Evolutionary conservation across 495 filamentous ascomycete species (phyloP).

Genomic region (Lepraria neglecta): DNA sequence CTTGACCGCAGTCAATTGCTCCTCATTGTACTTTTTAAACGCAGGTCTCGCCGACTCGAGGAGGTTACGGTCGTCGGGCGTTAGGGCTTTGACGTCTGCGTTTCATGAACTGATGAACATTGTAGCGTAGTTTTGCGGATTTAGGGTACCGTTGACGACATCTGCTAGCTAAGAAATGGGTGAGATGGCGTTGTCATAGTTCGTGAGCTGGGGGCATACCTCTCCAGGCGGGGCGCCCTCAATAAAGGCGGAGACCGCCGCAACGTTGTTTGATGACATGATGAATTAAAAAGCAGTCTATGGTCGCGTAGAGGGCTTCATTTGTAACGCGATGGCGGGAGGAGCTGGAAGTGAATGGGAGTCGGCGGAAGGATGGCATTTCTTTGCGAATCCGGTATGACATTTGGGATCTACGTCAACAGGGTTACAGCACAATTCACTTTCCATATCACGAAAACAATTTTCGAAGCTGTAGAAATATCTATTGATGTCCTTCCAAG

Average conservation of each 20-base stretch:
- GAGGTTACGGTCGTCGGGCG: conserved; percentile 60
- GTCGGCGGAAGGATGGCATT: neutral
- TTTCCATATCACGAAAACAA: neutral
- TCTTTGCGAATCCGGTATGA: no score
- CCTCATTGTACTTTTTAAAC: conserved; percentile 92
- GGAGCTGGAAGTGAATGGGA: no score
- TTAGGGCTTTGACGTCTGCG: conserved; percentile 82
- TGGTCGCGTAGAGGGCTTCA: neutral
- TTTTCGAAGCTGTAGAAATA: no score
- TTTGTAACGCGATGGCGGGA: neutral
- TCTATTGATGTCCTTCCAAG: no score
- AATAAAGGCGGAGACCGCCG: conserved; percentile 78
- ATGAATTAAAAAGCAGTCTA: neutral
- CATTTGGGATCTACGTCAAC: no score
- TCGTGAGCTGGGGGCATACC: conserved; percentile 48
- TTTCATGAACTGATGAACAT: neutral
- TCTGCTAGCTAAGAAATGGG: conserved; percentile 62
- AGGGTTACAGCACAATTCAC: neutral
- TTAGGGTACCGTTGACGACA: conserved; percentile 71
- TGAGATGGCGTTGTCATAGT: conserved; percentile 8
- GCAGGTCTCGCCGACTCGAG: conserved; percentile 68
- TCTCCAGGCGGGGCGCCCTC: conserved; percentile 95
- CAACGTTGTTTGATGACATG: conserved; percentile 35
- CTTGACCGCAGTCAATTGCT: conserved; percentile 82
- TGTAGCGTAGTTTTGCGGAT: neutral